Evolutionary conservation across 495 filamentous ascomycete species (phyloP), one percentile per base, ranked within the genome.

Genomic region (Apodospora peruviana): DNA sequence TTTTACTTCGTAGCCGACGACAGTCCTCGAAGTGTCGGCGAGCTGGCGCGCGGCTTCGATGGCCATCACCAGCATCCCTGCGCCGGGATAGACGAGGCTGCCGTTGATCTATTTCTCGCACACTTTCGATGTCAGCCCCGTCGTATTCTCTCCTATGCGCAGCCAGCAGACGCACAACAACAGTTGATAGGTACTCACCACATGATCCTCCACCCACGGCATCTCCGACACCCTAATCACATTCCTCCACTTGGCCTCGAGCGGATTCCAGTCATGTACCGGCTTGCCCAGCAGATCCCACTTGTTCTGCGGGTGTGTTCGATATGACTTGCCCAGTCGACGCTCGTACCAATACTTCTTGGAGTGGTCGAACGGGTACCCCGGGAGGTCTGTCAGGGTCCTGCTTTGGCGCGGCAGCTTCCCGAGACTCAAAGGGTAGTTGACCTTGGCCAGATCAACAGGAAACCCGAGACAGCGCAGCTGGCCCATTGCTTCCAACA

Each of bases 41-140:
- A 40, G 37, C 37, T 40, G 37, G 37, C 56, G 41, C 7, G 55
- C 57, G 0, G 66, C 66, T 48, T 86, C 82, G 1, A 80, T 52
- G 1, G 77, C 77, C 61, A 77, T 78, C 11, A 69, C 62, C 12
- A 78, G 51, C 53, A 78, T 82, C 0, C 71, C 76, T 12, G 79
- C 69, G 2, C 66, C 81, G 5, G 83, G 82, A 35, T 78, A 80
- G 1, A 87, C 55, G 4, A 58, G 36, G 2, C 61, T 59, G 14
- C 52, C 50, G 41, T 51, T 62, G 38, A 60, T 32, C n/a, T n/a
- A n/a, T n/a, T n/a, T n/a, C n/a, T n/a, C n/a, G n/a, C n/a, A n/a
- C n/a, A n/a, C n/a, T n/a, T n/a, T n/a, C n/a, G n/a, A n/a, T n/a
- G n/a, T n/a, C n/a, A n/a, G n/a, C n/a, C n/a, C n/a, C n/a, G n/a